Conservation (phyloP, 495 filamentous ascomycete genomes). For the Penicillium robsamsonii region DNA sequence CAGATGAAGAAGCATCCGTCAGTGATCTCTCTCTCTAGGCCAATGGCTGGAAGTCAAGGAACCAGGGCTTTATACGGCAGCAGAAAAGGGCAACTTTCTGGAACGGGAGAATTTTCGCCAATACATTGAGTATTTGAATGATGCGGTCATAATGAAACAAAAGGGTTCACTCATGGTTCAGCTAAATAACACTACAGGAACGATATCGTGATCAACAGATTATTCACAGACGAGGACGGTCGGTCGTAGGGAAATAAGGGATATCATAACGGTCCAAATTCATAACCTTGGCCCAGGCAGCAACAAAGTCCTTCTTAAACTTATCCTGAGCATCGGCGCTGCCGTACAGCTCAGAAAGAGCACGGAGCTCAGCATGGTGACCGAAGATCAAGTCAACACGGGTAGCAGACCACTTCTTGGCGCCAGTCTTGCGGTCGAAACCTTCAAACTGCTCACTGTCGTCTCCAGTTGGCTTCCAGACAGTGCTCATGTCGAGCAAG, state of each 20-base stretch:
- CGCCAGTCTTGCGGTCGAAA: constrained; percentile 61
- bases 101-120: not conserved
- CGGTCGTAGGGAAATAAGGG: constrained; percentile 14
- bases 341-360: constrained; percentile 65
- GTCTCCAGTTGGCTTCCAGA: constrained; percentile 54
- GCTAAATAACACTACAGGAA: constrained; percentile 4
- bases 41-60: not conserved
- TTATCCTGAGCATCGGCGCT: constrained; percentile 52
- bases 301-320: constrained; percentile 68
- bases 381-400: constrained; percentile 70
- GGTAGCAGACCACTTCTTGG: constrained; percentile 64
- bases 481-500: constrained; percentile 62
- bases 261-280: constrained; percentile 67
- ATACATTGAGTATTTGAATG: not conserved
- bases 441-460: constrained; percentile 59
- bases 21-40: not conserved
- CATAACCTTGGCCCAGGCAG: constrained; percentile 69
- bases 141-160: not conserved
- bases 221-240: constrained; percentile 29
- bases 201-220: not conserved
- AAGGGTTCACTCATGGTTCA: not conserved
- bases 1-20: no score
- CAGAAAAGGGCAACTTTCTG: not conserved
- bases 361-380: constrained; percentile 67
- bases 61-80: not conserved